Conservation (phyloP, 176 grass and related monocot species). For the Alloteropsis semialata region DNA sequence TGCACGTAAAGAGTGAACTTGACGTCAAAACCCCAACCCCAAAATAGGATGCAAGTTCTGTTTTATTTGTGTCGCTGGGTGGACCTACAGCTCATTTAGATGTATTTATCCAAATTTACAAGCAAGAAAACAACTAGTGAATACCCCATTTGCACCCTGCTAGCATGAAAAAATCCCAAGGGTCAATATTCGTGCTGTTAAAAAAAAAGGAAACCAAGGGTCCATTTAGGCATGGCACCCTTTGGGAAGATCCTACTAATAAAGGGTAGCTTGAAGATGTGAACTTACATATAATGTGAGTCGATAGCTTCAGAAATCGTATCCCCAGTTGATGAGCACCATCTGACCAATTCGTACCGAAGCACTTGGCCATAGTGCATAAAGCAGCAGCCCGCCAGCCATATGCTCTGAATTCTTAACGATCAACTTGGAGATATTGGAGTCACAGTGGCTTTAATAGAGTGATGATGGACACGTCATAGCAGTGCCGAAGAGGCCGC, state of each 20-base stretch:
- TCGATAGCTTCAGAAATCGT: neutral
- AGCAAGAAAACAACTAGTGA: neutral
- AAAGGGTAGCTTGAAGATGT: neutral
- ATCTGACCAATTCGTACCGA: neutral
- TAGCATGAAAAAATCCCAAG: neutral
- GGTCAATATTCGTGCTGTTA: no score
- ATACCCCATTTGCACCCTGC: neutral
- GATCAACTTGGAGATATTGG: neutral
- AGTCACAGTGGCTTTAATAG: neutral
- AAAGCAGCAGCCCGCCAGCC: neutral
- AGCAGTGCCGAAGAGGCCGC: conserved; percentile 43
- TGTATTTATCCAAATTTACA: neutral
- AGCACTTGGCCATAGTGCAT: neutral
- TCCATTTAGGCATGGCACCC: neutral
- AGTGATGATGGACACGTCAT: conserved; percentile 7
- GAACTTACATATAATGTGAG: conserved; percentile 18
- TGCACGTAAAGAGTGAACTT: neutral
- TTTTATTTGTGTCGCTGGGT: neutral
- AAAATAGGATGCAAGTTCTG: neutral
- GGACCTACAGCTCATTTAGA: neutral
- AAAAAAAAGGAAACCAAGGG: no score
- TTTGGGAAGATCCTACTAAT: neutral
- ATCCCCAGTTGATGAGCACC: neutral
- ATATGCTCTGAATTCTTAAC: neutral
- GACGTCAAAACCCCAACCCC: neutral